Evolutionary conservation across 2,329 filamentous ascomycete genomes (phyloP).

Genomic region (Talaromyces sp.): DNA sequence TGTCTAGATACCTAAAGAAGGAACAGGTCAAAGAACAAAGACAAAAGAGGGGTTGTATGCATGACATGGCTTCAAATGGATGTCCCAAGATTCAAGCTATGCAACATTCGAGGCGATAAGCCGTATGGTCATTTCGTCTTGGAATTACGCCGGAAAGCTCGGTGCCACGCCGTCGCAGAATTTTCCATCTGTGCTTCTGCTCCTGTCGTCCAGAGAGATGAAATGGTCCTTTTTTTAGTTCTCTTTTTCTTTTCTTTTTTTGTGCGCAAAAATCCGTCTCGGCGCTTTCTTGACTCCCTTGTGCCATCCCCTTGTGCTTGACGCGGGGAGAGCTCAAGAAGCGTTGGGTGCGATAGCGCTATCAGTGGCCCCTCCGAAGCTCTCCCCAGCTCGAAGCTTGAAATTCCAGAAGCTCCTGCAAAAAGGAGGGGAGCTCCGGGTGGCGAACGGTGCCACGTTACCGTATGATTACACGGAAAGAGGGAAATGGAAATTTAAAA

Average conservation of each 20-base stretch:
- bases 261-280: neutral
- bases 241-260: neutral
- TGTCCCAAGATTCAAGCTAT: neutral
- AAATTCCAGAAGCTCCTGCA: constrained; percentile 26
- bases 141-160: constrained; percentile 16
- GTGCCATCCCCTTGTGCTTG: neutral
- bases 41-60: constrained; percentile 2
- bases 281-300: too few species aligned
- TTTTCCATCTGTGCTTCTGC: neutral
- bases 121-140: constrained; percentile 7
- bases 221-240: neutral
- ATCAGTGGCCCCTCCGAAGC: constrained; percentile 33
- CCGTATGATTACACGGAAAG: constrained; percentile 1
- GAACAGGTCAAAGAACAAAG: neutral
- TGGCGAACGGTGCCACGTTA: constrained; percentile 27
- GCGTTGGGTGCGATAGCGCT: constrained; percentile 23
- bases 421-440: constrained; percentile 27
- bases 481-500: neutral
- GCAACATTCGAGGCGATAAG: neutral
- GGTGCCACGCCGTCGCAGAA: constrained; percentile 19
- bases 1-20: too few species aligned
- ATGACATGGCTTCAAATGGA: neutral
- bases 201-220: too few species aligned
- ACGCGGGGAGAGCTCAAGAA: neutral
- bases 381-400: constrained; percentile 26